phyloP scores from a whole-genome alignment of 164 flowering plant genomes.

The Liriodendron chinense region DNA sequence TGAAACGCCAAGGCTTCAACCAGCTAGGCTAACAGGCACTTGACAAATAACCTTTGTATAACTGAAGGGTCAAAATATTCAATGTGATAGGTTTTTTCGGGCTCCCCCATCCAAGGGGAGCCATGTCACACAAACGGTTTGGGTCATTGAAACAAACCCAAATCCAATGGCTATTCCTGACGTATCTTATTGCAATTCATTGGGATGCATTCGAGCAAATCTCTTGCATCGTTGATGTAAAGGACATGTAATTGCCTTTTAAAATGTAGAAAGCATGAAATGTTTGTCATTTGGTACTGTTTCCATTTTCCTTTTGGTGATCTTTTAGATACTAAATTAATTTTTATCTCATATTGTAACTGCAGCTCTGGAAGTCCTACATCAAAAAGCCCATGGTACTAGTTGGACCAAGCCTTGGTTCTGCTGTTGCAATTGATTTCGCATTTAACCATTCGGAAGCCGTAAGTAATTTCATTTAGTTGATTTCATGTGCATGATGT shows the following conservation, averaged over 20 bases:
- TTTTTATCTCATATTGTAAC: neutral
- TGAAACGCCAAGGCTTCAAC: too few species aligned
- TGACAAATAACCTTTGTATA: too few species aligned
- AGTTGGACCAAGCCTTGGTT: slow-evolving; percentile 98
- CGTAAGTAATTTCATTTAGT: slow-evolving; percentile 42
- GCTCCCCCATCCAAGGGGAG: too few species aligned
- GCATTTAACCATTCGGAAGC: slow-evolving; percentile 73
- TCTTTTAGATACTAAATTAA: neutral
- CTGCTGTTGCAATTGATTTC: slow-evolving; percentile 94
- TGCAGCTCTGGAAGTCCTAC: slow-evolving; percentile 77
- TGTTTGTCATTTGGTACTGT: neutral
- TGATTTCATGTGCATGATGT: neutral
- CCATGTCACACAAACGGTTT: too few species aligned
- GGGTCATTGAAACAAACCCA: too few species aligned
- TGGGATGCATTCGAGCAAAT: too few species aligned
- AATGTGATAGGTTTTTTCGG: neutral
- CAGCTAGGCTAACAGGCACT: too few species aligned
- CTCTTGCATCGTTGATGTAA: too few species aligned
- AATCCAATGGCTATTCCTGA: too few species aligned
- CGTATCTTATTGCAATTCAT: too few species aligned
- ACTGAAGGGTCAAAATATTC: neutral
- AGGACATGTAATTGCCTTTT: too few species aligned
- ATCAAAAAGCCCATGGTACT: slow-evolving; percentile 75
- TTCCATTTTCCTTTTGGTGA: neutral
- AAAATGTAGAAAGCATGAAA: neutral